phyloP scores from a whole-genome alignment of 495 filamentous ascomycete species.

The Lasiosphaeria miniovina region DNA sequence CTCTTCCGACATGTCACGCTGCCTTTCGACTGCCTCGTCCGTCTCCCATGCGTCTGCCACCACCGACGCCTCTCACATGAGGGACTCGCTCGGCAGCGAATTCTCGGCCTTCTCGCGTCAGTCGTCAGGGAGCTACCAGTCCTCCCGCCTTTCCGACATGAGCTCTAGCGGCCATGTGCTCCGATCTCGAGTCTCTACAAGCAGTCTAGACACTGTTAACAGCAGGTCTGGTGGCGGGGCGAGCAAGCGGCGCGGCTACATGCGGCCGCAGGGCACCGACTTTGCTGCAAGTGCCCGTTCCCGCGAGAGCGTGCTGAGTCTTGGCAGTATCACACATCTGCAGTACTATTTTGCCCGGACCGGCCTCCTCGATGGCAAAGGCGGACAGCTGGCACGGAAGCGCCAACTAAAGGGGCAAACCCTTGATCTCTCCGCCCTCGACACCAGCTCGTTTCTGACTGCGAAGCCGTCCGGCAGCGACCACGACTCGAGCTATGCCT shows the following conservation, averaged over 20 bases:
- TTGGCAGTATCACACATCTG: slow-evolving; percentile 94
- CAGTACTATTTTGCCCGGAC: slow-evolving; percentile 98
- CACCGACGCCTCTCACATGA: slow-evolving; percentile 57
- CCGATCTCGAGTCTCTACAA: slow-evolving; percentile 46
- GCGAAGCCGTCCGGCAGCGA: slow-evolving; percentile 41
- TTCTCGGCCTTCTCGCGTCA: slow-evolving; percentile 51
- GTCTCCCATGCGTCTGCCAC: slow-evolving; percentile 49
- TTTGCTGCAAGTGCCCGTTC: slow-evolving; percentile 88
- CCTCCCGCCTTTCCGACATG: slow-evolving; percentile 33
- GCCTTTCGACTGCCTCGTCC: slow-evolving; percentile 73
- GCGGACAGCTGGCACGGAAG: slow-evolving; percentile 73
- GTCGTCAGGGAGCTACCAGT: slow-evolving; percentile 45
- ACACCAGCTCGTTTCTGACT: slow-evolving; percentile 35
- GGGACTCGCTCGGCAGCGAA: slow-evolving; percentile 49
- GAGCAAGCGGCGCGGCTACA: slow-evolving; percentile 76
- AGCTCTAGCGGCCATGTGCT: slow-evolving; percentile 42
- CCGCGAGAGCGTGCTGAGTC: slow-evolving; percentile 88
- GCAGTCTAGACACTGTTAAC: slow-evolving; percentile 30
- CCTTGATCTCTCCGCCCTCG: slow-evolving; percentile 47
- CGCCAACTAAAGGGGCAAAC: slow-evolving; percentile 55
- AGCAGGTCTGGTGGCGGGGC: slow-evolving; percentile 27
- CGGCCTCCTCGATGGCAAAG: slow-evolving; percentile 89
- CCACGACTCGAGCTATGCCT: slow-evolving; percentile 53
- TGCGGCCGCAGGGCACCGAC: slow-evolving; percentile 83
- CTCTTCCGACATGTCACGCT: slow-evolving; percentile 63